Evolutionary conservation across 2,329 filamentous ascomycete species (phyloP), one percentile per base, ranked within the genome.

Genomic region (Neocucurbitaria cava): DNA sequence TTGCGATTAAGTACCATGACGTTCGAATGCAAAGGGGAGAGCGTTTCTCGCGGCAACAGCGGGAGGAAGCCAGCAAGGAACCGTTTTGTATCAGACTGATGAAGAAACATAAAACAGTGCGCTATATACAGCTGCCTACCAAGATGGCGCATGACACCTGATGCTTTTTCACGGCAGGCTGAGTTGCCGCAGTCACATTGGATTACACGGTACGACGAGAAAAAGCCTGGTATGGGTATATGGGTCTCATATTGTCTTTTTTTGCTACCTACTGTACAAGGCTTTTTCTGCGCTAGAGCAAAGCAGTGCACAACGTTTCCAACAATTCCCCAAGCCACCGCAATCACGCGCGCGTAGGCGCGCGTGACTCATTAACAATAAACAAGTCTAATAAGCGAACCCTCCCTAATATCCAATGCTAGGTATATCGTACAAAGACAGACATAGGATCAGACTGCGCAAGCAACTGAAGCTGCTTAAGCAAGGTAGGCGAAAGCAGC

Each of bases 401-500:
- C 40, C 50, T 52, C 43, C 54, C 50, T 33, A 55, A 46, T 58
- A 58, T 65, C 61, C 52, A 59, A 65, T 62, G 58, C 56, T 49
- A 54, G 42, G 56, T 57, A 59, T 55, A 55, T 64, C 51, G 43
- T 56, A 59, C 41, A 48, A 42, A 51, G 49, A 59, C 39, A 48
- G 36, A 52, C 44, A 59, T 38, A 42, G 24, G 42, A 52, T 42
- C 18, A 40, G 26, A 41, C 28, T 23, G 28, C 35, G 45, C 41
- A 31, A 42, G 9, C n/a, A n/a, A n/a, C n/a, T n/a, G 15, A 24
- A 40, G 43, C 39, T 49, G 54, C 61, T 69, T 76, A 77, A 59
- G 70, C 69, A 53, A 78, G 69, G 68, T 76, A 78, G 42, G 73
- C 71, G 52, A 79, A 71, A 30, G 76, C 77, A 50, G 74, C 78